These are phyloP conservation scores for Hevea brasiliensis DNA, from an alignment of 345 rosid genomes.

Conservation along the genomic window DNA sequence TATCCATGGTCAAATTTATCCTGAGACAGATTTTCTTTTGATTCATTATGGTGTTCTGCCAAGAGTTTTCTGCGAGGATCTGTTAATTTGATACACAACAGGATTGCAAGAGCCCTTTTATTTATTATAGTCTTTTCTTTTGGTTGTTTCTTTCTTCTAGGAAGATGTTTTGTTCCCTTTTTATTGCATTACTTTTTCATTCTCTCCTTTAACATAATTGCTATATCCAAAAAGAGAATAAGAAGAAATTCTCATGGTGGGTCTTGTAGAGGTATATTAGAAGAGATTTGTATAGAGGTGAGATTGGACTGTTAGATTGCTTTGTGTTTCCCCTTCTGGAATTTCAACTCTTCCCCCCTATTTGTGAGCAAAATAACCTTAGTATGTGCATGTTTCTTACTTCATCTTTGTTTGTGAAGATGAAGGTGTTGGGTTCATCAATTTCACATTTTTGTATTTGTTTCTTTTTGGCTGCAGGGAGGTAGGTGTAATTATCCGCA, in stretches of 20 bases:
- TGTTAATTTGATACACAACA: not conserved
- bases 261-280: not conserved
- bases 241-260: not conserved
- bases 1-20: not conserved
- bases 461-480: conserved; percentile 56
- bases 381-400: not conserved
- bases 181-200: not conserved
- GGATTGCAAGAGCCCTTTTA: not conserved
- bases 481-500: conserved; percentile 67
- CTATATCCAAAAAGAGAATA: not conserved
- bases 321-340: not conserved
- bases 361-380: conserved; percentile 1
- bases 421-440: conserved; percentile 17
- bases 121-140: not conserved
- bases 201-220: not conserved
- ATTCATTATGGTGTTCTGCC: not conserved
- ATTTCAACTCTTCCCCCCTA: not conserved
- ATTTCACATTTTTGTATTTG: conserved; percentile 16
- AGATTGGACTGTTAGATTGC: not conserved
- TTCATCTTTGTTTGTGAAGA: conserved; percentile 9
- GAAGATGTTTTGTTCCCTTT: not conserved
- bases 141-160: not conserved
- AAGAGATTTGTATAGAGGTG: not conserved
- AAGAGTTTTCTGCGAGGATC: not conserved
- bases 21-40: not conserved